Percentiles rank a stretch among this genome's conserved stretches.
phyloP scores from a whole-genome alignment of 352 stramenopile species.

The Thalassiosira hispida region DNA sequence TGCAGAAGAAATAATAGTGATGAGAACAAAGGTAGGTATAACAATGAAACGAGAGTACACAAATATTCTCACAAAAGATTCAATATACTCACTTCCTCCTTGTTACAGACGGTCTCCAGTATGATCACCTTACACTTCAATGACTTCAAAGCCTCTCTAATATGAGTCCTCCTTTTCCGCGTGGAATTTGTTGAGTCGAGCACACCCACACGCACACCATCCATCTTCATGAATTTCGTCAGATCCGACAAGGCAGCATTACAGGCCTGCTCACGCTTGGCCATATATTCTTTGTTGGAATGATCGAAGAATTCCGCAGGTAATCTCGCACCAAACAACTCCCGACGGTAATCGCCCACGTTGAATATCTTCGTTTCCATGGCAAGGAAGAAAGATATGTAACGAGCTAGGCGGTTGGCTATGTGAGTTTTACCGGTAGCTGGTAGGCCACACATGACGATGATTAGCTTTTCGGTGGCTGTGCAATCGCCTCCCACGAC shows the following conservation, averaged over 20 bases:
- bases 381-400: constrained; percentile 86
- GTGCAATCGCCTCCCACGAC: constrained; percentile 73
- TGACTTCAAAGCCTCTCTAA: constrained; percentile 71
- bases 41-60: constrained; percentile 13
- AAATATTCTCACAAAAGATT: constrained; percentile 15
- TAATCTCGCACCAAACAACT: constrained; percentile 76
- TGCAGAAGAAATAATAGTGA: constrained; percentile 9
- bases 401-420: constrained; percentile 87
- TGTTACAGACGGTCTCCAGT: constrained; percentile 92
- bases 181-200: constrained; percentile 83
- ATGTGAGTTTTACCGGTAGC: constrained; percentile 96
- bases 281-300: constrained; percentile 85
- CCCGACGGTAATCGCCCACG: constrained; percentile 91
- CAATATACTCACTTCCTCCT: constrained; percentile 86
- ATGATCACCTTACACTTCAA: constrained; percentile 87
- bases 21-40: constrained; percentile 1
- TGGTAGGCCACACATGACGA: constrained; percentile 94
- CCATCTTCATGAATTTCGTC: constrained; percentile 52
- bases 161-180: constrained; percentile 58
- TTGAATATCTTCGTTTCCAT: constrained; percentile 91
- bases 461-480: constrained; percentile 90
- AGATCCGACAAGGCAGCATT: constrained; percentile 66
- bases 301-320: constrained; percentile 91
- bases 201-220: constrained; percentile 72
- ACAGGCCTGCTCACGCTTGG: constrained; percentile 88